Percentiles rank a stretch among this genome's conserved stretches.
phyloP scores from a whole-genome alignment of 2,329 filamentous ascomycete species.

The Bipolaris gigantea region DNA sequence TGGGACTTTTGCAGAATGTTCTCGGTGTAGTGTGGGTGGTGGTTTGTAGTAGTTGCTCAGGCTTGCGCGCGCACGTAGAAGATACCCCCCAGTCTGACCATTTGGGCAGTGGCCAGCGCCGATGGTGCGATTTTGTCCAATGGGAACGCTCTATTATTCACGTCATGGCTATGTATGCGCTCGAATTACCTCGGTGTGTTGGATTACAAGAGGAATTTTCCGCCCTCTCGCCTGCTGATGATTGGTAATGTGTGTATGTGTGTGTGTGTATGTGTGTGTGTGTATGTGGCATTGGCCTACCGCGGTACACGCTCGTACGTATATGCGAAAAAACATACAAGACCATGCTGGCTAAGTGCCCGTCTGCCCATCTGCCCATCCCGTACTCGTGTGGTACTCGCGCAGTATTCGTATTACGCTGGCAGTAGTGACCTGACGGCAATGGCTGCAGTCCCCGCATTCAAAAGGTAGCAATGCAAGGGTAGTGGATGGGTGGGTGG shows the following conservation, averaged over 20 bases:
- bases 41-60: neutral
- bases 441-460: no score
- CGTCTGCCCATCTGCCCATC: neutral
- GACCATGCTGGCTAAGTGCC: conserved; percentile 10
- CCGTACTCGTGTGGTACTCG: neutral
- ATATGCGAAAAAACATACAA: neutral
- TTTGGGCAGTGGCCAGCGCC: neutral
- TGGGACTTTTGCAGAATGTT: neutral
- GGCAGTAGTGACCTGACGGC: neutral
- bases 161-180: neutral
- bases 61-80: conserved; percentile 5
- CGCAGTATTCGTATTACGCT: neutral
- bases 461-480: no score
- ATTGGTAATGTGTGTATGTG: neutral
- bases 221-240: no score
- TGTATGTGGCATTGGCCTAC: neutral
- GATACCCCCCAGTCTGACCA: conserved; percentile 3
- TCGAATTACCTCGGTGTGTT: neutral
- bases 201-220: no score
- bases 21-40: neutral
- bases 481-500: no score
- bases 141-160: neutral
- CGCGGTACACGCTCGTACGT: neutral
- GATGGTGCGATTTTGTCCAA: neutral
- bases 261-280: neutral